Evolutionary conservation across 768 basidiomycete genomes (phyloP), one percentile per base, ranked within the genome.

Genomic region (Trametes villosa): DNA sequence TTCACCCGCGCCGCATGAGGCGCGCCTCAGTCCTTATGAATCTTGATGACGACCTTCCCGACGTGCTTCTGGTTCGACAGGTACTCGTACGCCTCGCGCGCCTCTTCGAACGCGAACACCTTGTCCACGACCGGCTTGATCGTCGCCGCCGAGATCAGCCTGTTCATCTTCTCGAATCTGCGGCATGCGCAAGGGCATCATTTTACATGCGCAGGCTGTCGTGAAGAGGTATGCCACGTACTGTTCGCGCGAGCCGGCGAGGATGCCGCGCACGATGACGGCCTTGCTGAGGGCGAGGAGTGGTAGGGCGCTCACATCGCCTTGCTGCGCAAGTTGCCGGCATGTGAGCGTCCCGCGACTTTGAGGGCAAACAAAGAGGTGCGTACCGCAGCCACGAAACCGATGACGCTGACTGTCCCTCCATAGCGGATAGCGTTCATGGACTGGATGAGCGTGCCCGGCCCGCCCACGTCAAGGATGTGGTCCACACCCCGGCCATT

Each of bases 1-100:
- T n/a, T n/a, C n/a, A n/a, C n/a, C n/a, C n/a, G n/a, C n/a, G n/a
- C n/a, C n/a, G n/a, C n/a, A n/a, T n/a, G n/a, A n/a, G n/a, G n/a
- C n/a, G n/a, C n/a, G n/a, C 11, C 27, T 67, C 54, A 67, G 26
- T 64, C 55, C 53, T 64, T 64, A 33, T 69, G 33, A 27, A 86
- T 78, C 71, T 77, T 78, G 60, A 86, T 81, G 20, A 83, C 81
- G 17, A 86, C 78, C 72, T 88, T 87, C 12, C 86, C 87, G 22
- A 86, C 80, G 67, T 87, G 84, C 59, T 77, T 76, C 60, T 86
- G 84, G 1, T 77, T 80, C 60, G 79, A 75, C 57, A 86, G 73
- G 66, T 86, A 78, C 46, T 74, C 72, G 67, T 83, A 87, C 1
- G 86, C 86, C 45, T 79, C 72, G 30, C 75, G 70, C 7, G 79